Evolutionary conservation across 495 filamentous ascomycete genomes (phyloP).

Genomic region (Neurospora cerealis): DNA sequence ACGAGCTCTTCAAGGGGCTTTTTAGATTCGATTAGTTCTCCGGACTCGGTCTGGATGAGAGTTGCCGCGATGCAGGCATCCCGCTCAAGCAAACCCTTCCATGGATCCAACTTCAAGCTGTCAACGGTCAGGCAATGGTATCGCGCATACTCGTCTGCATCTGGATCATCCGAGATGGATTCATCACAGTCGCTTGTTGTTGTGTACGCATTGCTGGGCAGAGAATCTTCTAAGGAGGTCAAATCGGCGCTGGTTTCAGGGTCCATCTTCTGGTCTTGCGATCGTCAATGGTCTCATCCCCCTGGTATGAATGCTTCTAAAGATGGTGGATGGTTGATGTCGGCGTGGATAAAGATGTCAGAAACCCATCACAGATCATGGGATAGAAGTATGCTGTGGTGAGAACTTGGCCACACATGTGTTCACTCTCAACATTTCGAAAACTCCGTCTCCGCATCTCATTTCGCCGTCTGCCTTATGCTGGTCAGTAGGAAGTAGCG

Average conservation of each 20-base stretch:
- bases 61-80: constrained; percentile 9
- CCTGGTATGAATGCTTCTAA: neutral
- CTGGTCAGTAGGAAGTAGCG: neutral
- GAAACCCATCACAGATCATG: neutral
- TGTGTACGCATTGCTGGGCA: neutral
- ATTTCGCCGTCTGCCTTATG: neutral
- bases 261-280: constrained; percentile 10
- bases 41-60: constrained; percentile 6
- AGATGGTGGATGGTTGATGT: neutral
- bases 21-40: constrained; percentile 3
- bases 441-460: neutral
- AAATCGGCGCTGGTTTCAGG: constrained; percentile 11
- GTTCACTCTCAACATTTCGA: neutral
- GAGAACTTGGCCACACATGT: neutral
- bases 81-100: constrained; percentile 3
- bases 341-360: neutral
- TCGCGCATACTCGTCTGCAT: constrained; percentile 33
- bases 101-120: constrained; percentile 7
- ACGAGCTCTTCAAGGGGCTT: constrained; percentile 4
- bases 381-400: neutral
- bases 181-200: neutral
- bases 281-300: neutral
- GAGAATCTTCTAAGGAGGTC: constrained; percentile 9
- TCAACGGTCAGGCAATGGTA: constrained; percentile 28
- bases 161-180: neutral